A percentile compares a stretch with the other conserved stretches of the same genome.
Evolutionary conservation across 352 stramenopile species (phyloP).

Genomic region (Phytopythium montanum): DNA sequence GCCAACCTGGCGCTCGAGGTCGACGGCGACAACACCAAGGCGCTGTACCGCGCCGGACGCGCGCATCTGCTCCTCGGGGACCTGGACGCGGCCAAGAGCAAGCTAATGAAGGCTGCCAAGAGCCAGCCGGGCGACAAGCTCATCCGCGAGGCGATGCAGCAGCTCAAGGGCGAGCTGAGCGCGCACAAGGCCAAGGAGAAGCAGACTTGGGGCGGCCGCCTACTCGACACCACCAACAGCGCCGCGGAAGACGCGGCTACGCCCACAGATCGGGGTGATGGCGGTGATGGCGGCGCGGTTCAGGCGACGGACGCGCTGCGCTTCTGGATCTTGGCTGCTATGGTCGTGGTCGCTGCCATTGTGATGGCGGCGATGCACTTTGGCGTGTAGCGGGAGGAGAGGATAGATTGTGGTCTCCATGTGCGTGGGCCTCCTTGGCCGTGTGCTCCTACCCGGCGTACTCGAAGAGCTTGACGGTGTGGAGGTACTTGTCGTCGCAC

Average conservation of each 20-base stretch:
- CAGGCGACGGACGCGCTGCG: conserved; percentile 10
- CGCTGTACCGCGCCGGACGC: conserved; percentile 71
- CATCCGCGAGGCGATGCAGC: conserved; percentile 57
- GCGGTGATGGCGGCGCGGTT: conserved; percentile 4
- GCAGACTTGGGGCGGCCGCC: conserved; percentile 59
- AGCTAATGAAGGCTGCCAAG: conserved; percentile 62
- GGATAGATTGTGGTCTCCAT: conserved; percentile 6
- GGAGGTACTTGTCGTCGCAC: conserved; percentile 81
- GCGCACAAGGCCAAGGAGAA: conserved; percentile 66
- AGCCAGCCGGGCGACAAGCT: conserved; percentile 63
- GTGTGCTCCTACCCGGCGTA: conserved; percentile 30
- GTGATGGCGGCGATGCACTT: conserved; percentile 31
- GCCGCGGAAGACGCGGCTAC: conserved; percentile 3
- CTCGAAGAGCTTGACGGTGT: conserved; percentile 77
- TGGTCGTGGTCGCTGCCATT: conserved; percentile 30
- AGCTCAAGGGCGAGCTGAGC: conserved; percentile 40
- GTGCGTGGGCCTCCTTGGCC: conserved; percentile 9
- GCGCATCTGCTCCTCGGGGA: conserved; percentile 58
- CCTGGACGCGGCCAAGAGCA: conserved; percentile 47
- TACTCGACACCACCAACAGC: conserved; percentile 16
- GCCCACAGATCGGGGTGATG: conserved; percentile 6
- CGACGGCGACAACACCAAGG: conserved; percentile 79
- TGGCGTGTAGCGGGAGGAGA: conserved; percentile 16
- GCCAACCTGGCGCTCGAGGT: conserved; percentile 62
- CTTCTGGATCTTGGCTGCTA: conserved; percentile 31